Base-by-base conservation (phyloP, 208 protist species). In the Leishmania mexicana region DNA sequence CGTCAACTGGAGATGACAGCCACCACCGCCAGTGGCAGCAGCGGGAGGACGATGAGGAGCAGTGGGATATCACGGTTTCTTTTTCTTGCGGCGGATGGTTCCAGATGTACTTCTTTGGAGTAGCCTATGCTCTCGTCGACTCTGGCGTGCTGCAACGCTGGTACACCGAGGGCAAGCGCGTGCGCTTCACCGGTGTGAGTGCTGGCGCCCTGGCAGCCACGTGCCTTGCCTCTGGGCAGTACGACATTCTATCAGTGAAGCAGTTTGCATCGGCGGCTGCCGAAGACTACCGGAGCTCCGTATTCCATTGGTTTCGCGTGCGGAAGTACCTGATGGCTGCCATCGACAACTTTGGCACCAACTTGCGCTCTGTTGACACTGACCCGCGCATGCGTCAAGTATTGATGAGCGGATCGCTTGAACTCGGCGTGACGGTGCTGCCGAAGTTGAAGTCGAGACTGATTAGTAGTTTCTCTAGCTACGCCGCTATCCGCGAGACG, bases 11-110 rank as follows among this genome's bases (percentile, higher is more conserved):
- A 7, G 62, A n/a, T 58, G 78, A 53, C 10, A 13, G 13, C 60
- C 17, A 76, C 24, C 5, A 11, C 35, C 8, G 1, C 24, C 70
- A 7, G 28, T 2, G 3, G 45, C 53, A n/a, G 78, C 35, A 38
- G 67, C 42, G 31, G 31, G 28, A 4, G 77, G 47, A 10, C 28
- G 65, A 80, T 45, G 77, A 72, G 5, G 42, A 78, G 54, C 1
- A 78, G 28, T 89, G 77, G 75, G 93, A 96, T 80, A 71, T 96
- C 21, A 96, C 93, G 3, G 77, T 96, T 77, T 88, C 87, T 68
- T 96, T 96, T 72, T 93, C 93, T 19, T 91, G 87, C 65, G 93
- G 89, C 7, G 93, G 93, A 31, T 96, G 93, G 91, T 93, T 96
- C 80, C 88, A 92, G 51, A 92, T 94, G 82, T 96, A 96, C 83